These are phyloP conservation scores for Choanephora cucurbitarum DNA, from an alignment of 371 early-diverging fungal species.

Conservation along the genomic window DNA sequence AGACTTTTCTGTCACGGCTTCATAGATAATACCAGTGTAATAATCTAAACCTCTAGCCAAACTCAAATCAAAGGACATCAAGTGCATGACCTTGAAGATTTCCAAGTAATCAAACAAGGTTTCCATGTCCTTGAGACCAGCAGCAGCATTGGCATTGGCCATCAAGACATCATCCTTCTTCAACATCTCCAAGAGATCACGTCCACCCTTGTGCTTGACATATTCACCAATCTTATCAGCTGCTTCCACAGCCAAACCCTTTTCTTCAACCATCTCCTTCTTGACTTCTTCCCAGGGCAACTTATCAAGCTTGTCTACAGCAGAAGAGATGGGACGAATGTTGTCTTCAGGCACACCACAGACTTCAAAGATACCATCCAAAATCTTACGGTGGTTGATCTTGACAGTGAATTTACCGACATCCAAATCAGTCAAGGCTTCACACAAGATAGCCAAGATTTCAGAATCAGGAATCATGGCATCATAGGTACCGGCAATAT, in stretches of 20 bases:
- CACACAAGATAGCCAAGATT: conserved; percentile 82
- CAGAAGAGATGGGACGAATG: conserved; percentile 92
- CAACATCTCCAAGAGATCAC: conserved; percentile 77
- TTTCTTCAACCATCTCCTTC: conserved; percentile 93
- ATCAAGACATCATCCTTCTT: conserved; percentile 63
- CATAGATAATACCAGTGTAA: conserved; percentile 99
- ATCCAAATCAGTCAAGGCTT: conserved; percentile 78
- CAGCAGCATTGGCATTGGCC: conserved; percentile 71
- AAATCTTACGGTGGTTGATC: conserved; percentile 96
- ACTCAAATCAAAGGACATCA: conserved; percentile 92
- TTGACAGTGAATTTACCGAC: conserved; percentile 89
- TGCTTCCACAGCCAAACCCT: conserved; percentile 76
- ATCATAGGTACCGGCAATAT: conserved; percentile 97
- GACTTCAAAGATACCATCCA: conserved; percentile 95
- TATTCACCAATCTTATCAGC: conserved; percentile 93
- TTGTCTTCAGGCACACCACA: conserved; percentile 92
- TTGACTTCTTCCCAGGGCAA: conserved; percentile 94
- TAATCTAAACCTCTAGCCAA: conserved; percentile 99
- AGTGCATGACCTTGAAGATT: conserved; percentile 74
- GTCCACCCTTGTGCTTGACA: conserved; percentile 81
- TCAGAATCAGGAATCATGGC: conserved; percentile 98
- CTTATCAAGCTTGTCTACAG: conserved; percentile 98
- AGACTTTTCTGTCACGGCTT: conserved; percentile 85
- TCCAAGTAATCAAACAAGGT: conserved; percentile 86
- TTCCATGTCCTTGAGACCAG: conserved; percentile 90